A percentile compares a stretch with the other conserved stretches of the same genome.
phyloP scores from a whole-genome alignment of 768 basidiomycete genomes.

The Boletales sp. region DNA sequence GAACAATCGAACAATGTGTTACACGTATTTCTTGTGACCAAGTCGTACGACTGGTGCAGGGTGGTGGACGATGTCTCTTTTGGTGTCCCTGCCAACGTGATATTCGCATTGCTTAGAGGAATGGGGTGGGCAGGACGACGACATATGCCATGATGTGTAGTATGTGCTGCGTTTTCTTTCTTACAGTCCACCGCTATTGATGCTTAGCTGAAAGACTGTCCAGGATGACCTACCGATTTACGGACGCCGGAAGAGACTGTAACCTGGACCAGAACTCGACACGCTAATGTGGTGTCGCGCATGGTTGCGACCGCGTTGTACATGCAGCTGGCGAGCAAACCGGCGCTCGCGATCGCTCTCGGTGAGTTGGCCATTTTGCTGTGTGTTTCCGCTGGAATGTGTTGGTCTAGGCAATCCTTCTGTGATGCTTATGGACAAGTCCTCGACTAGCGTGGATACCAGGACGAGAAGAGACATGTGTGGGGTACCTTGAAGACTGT shows the following conservation, averaged over 20 bases:
- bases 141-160: conserved; percentile 80
- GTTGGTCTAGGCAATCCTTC: conserved; percentile 79
- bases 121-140: conserved; percentile 82
- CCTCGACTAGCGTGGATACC: conserved; percentile 79
- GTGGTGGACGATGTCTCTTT: conserved; percentile 76
- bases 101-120: conserved; percentile 79
- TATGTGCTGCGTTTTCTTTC: conserved; percentile 31
- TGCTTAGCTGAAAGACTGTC: no score
- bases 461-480: conserved; percentile 85
- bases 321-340: no score
- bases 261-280: no score
- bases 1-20: conserved; percentile 52
- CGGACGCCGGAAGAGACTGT: no score
- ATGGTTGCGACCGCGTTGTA: no score
- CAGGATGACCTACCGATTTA: no score
- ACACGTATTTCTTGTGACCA: conserved; percentile 60
- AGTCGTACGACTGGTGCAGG: conserved; percentile 50
- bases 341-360: conserved; percentile 70
- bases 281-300: no score
- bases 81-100: conserved; percentile 56
- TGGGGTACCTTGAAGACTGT: conserved; percentile 69
- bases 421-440: conserved; percentile 79
- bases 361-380: conserved; percentile 37
- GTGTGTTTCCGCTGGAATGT: no score
- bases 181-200: no score